Evolutionary conservation across 305 asterid genomes (phyloP), one percentile per base, ranked within the genome.

Genomic region (Solanum hybrid): DNA sequence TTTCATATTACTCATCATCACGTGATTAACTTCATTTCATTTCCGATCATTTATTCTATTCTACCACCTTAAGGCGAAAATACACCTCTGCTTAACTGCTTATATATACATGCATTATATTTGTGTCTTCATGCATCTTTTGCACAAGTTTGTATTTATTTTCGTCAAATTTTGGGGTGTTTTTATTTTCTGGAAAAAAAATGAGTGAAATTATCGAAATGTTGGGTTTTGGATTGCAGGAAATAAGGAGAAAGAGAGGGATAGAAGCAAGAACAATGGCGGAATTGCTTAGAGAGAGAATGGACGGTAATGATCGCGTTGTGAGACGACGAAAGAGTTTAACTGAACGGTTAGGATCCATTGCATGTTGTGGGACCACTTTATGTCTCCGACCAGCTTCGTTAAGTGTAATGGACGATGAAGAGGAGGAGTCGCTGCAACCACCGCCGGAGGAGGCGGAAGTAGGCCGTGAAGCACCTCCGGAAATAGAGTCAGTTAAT

Each of bases 291-390:
- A 90, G 93, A 77, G 96, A 93, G 88, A 92, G 90, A 64, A 95
- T 96, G 98, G 96, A 95, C 92, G 95, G 95, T 78, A 87, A 76
- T 1, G 95, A 94, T 93, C 97, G 94, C 9, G 4, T 91, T 90
- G 89, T 8, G 83, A 93, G 99, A 37, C 77, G 98, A 75, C 82
- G 98, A 77, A 95, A 93, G 92, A 93, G 94, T 51, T 82, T 97
- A 14, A 94, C 90, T 79, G 95, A 95, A 89, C 97, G 97, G 93
- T 90, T 96, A 46, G 95, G 92, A 82, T 94, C 93, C 9, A 71
- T 96, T 26, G 91, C 93, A 29, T 96, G 98, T 76, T 95, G 98
- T 31, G 98, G 98, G 28, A 85, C 94, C 89, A 86, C 93, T 4
- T 95, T 95, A 96, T 95, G 95, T 35, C 89, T 92, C 26, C 89